Base-by-base conservation (phyloP, 2,329 filamentous ascomycete species). In the Alternaria arbusti region DNA sequence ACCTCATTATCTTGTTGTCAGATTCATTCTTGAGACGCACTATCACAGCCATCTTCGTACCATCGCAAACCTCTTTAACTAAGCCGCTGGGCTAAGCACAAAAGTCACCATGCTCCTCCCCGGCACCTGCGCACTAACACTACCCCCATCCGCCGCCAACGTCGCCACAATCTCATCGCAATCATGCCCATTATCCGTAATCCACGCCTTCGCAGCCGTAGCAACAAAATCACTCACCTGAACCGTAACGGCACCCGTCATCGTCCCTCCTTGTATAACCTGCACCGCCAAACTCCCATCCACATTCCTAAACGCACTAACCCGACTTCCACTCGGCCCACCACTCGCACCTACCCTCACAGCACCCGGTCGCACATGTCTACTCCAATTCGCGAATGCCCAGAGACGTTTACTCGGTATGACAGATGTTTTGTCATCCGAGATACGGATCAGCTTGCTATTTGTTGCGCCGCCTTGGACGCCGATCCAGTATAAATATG, bases 401-500 rank as follows among this genome's bases (percentile, higher is more conserved):
- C 81, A 83, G 7, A 83, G 71, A 7, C 78, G 73, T 56, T 78
- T 79, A 11, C 70, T 74, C 1, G 76, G 70, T 20, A 74, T 77
- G 11, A 80, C 71, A 43, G 66, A 58, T 47, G 78, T 78, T 59
- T 77, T 76, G 30, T 79, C 77, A 51, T 75, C 73, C 8, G 65
- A 60, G 28, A 80, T 77, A 55, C 78, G 71, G 54, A 81, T 71
- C 20, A 81, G 74, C 54, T 74, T 78, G 47, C 68, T 71, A 68
- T 77, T 80, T 28, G 75, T 79, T 20, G 80, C 76, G 43, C 78
- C 79, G 58, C 76, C 79, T 59, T 82, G 79, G 3, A 74, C 73
- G 25, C 85, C 84, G 69, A 85, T 81, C 86, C 86, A 88, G 75
- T 86, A 87, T 1, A 88, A 77, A 68, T 87, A 87, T 0, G 81